Conservation (phyloP, 1,284 basidiomycete species). For the Papiliotrema terrestris region DNA sequence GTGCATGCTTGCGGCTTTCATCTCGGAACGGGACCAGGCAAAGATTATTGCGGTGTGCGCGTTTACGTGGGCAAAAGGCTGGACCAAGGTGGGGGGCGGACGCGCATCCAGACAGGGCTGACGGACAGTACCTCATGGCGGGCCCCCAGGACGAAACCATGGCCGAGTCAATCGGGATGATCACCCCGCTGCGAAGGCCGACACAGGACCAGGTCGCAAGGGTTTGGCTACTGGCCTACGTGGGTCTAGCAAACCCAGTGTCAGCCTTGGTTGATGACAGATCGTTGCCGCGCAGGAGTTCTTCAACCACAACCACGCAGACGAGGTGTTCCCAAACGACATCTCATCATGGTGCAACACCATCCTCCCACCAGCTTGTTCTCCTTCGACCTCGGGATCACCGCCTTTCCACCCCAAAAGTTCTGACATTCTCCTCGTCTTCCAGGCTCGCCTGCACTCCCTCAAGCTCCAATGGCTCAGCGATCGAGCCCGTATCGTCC, state of each 20-base stretch:
- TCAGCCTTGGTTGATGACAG: constrained; percentile 8
- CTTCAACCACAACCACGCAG: neutral
- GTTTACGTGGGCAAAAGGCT: constrained; percentile 44
- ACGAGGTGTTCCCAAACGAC: neutral
- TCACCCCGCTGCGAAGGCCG: constrained; percentile 34
- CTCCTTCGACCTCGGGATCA: no score
- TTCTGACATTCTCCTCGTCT: constrained; percentile 34
- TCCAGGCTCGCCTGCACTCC: constrained; percentile 35
- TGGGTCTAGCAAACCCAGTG: neutral
- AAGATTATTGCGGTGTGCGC: constrained; percentile 32
- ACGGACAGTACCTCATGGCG: neutral
- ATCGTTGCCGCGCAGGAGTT: constrained; percentile 34
- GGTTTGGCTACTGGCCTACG: neutral
- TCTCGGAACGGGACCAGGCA: constrained; percentile 28
- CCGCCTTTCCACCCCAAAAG: no score
- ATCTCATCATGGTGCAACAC: neutral
- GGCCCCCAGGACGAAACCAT: constrained; percentile 11
- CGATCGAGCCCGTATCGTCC: constrained; percentile 6
- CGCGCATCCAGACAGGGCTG: neutral
- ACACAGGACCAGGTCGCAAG: no score
- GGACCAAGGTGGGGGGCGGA: constrained; percentile 33
- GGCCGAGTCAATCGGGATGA: constrained; percentile 30
- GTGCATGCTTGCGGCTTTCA: constrained; percentile 36
- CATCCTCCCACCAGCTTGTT: neutral
- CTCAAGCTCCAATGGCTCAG: constrained; percentile 31